Evolutionary conservation across 495 filamentous ascomycete species (phyloP).

Genomic region (Aspergillus affinis): DNA sequence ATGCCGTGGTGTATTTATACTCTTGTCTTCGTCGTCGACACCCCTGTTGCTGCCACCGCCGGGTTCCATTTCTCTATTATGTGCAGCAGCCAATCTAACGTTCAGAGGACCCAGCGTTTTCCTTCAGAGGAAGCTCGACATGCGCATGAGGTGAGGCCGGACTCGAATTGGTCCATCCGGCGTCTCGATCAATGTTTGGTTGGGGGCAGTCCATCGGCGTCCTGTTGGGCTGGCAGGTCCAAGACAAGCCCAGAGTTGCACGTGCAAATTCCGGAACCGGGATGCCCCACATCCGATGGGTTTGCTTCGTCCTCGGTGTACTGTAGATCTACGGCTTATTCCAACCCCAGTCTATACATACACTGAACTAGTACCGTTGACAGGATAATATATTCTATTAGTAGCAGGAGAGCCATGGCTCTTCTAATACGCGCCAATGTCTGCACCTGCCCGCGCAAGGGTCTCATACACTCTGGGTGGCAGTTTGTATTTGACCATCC

Average conservation of each 20-base stretch:
- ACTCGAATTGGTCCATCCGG: constrained; percentile 32
- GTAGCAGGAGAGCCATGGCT: background rate
- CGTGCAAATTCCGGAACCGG: too few species aligned
- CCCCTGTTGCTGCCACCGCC: constrained; percentile 1
- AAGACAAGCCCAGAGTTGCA: too few species aligned
- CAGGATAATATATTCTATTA: too few species aligned
- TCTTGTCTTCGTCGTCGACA: constrained; percentile 4
- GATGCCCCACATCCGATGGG: too few species aligned
- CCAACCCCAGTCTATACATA: too few species aligned
- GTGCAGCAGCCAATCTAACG: constrained; percentile 9
- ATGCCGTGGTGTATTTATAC: background rate
- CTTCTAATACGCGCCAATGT: constrained; percentile 57
- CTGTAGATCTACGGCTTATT: too few species aligned
- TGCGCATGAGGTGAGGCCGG: constrained; percentile 18
- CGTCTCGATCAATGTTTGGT: too few species aligned
- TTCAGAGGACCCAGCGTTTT: constrained; percentile 8
- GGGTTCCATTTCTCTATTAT: constrained; percentile 18
- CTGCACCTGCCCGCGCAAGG: constrained; percentile 71
- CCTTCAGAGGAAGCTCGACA: constrained; percentile 12
- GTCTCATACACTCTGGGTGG: constrained; percentile 75
- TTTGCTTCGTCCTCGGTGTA: too few species aligned
- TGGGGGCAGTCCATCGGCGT: too few species aligned
- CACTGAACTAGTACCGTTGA: too few species aligned
- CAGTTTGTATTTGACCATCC: constrained; percentile 87
- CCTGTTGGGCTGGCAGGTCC: too few species aligned